Base-by-base conservation (phyloP, 1,284 basidiomycete species). In the Puccinia polysora region DNA sequence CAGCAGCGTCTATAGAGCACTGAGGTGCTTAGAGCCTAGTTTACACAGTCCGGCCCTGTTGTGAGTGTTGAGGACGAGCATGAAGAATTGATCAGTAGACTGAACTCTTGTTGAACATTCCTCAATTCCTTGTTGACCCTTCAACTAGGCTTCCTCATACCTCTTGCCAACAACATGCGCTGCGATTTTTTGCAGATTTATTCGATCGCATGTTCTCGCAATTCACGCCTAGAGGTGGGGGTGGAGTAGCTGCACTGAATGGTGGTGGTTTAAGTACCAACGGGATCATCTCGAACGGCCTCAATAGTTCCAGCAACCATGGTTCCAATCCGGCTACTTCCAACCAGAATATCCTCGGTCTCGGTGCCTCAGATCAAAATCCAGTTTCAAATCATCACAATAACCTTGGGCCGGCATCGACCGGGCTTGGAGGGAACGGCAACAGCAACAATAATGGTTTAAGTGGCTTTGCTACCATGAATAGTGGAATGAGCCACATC, bases 121-220 rank as follows among this genome's bases (percentile, higher is more conserved):
- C 18, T 3, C 6, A 4, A 4, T 50, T 18, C 20, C 49, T 64
- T 34, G 18, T 36, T 5, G 15, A n/a, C 14, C 4, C 12, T n/a
- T n/a, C n/a, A n/a, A n/a, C n/a, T 12, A 72, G 69, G 18, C 30
- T 72, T 45, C 69, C 69, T 12, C 69, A 72, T 56, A 72, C 69
- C 4, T 72, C 69, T 14, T 72, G 69, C 28, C 69, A 72, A 56
- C 69, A 72, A 53, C 60, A 72, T 56, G 69, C 69, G 3, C 38
- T 72, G 7, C 47, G 69, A 28, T 72, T 72, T 40, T 72, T 72
- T 64, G 69, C 69, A 2, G 69, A 72, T 32, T 45, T 72, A 20
- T 72, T 72, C 34, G 69, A 72, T 38, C 59, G 69, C 15, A 72
- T 72, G 69, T 72, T 72, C 38, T 72, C 69, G 8, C 69, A 72